A percentile compares a stretch with the other conserved stretches of the same genome.
Conservation (phyloP, 2,329 filamentous ascomycete genomes). For the Phoma sp. region DNA sequence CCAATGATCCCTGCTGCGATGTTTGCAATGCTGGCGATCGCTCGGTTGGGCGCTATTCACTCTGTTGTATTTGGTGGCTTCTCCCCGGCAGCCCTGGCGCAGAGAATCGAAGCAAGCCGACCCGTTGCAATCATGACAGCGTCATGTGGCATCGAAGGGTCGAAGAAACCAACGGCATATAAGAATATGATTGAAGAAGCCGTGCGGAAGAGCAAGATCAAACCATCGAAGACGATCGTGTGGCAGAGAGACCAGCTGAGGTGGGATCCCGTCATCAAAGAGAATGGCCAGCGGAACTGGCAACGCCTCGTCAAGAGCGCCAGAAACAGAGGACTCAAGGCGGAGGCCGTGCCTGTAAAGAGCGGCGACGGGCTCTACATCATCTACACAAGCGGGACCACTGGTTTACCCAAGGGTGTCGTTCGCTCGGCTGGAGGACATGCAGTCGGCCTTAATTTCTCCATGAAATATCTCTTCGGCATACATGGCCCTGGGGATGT, state of each 20-base stretch:
- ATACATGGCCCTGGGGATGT: conserved; percentile 86
- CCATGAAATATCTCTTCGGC: conserved; percentile 82
- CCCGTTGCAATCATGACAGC: conserved; percentile 83
- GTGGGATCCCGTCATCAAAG: conserved; percentile 74
- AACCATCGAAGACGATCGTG: conserved; percentile 75
- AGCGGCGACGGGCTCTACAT: conserved; percentile 86
- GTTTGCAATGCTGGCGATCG: conserved; percentile 84
- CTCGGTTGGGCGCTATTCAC: conserved; percentile 85
- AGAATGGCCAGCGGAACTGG: conserved; percentile 80
- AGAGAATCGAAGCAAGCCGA: conserved; percentile 83
- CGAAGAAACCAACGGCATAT: conserved; percentile 81
- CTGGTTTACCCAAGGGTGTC: conserved; percentile 83
- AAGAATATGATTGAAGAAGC: conserved; percentile 76
- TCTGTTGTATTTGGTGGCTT: conserved; percentile 95
- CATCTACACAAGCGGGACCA: conserved; percentile 87
- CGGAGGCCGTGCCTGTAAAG: conserved; percentile 77
- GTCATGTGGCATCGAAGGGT: conserved; percentile 89
- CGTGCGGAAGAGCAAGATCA: conserved; percentile 70
- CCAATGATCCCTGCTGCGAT: conserved; percentile 92
- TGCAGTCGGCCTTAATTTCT: conserved; percentile 82
- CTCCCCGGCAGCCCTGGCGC: conserved; percentile 78
- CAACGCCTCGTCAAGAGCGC: conserved; percentile 77
- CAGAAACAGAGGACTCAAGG: conserved; percentile 69
- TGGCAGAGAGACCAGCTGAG: conserved; percentile 82
- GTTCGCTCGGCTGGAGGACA: conserved; percentile 84